phyloP scores from a whole-genome alignment of 257 asterid species.

The Apocynum venetum region DNA sequence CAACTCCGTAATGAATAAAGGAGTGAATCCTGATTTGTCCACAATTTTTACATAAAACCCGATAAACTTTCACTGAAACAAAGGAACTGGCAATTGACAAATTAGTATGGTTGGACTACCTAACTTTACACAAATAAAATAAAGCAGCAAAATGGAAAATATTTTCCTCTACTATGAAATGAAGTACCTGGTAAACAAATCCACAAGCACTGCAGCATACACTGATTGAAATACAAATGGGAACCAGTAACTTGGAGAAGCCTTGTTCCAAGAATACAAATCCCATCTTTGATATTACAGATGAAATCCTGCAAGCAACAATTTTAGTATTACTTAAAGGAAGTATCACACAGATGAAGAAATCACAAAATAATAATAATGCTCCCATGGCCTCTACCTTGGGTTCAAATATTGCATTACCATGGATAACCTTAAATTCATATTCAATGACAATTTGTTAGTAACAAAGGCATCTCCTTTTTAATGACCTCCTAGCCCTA shows the following conservation, averaged over 20 bases:
- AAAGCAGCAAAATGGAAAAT: neutral
- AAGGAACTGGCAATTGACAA: neutral
- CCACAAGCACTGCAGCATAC: conserved; percentile 91
- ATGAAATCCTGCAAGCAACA: conserved; percentile 65
- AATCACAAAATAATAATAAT: neutral
- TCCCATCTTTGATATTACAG: conserved; percentile 92
- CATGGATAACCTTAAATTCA: neutral
- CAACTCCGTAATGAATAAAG: neutral
- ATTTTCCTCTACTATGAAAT: neutral
- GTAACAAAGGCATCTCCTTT: neutral
- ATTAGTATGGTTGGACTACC: neutral
- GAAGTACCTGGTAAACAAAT: conserved; percentile 73
- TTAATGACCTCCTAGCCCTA: neutral
- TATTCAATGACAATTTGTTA: neutral
- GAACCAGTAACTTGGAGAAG: conserved; percentile 66
- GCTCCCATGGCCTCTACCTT: neutral
- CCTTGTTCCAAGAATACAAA: conserved; percentile 93
- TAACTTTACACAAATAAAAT: neutral
- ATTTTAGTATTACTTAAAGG: neutral
- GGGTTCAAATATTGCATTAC: neutral
- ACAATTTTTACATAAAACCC: neutral
- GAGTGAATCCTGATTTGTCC: neutral
- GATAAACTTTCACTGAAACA: neutral
- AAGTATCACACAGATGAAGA: neutral
- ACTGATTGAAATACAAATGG: conserved; percentile 72